Percentiles rank a stretch among this genome's conserved stretches.
These are phyloP conservation scores for Zygoascus sp. DNA, from an alignment of 1,139 yeast species.

Conservation along the genomic window DNA sequence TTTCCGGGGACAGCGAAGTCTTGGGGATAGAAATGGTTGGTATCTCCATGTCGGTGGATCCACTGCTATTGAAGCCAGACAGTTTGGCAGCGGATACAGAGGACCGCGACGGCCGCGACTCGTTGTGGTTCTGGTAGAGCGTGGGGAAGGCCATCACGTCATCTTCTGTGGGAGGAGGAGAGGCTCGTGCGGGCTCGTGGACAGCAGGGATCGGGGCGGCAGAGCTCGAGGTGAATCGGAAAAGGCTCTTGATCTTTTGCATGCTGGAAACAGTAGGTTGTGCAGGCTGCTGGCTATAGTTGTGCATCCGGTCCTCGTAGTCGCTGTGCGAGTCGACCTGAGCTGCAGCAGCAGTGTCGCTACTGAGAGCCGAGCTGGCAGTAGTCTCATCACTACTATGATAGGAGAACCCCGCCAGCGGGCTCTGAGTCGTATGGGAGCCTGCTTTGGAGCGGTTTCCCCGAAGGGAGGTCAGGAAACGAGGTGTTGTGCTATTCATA, in stretches of 20 bases:
- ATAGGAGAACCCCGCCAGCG: not conserved
- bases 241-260: slow-evolving; percentile 30
- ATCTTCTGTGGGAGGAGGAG: slow-evolving; percentile 9
- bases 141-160: slow-evolving; percentile 16
- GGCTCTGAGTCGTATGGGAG: not conserved
- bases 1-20: slow-evolving; percentile 7
- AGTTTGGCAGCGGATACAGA: not conserved
- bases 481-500: slow-evolving; percentile 2
- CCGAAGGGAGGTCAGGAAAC: slow-evolving; percentile 8
- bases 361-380: not conserved
- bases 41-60: slow-evolving; percentile 5
- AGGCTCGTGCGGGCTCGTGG: not conserved
- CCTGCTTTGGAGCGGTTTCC: not conserved
- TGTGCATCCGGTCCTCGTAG: not conserved
- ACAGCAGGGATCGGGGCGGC: slow-evolving; percentile 10
- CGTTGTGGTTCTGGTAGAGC: slow-evolving; percentile 6
- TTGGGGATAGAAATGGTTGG: slow-evolving; percentile 9
- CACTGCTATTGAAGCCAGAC: slow-evolving; percentile 7
- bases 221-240: slow-evolving; percentile 25
- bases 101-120: slow-evolving; percentile 2
- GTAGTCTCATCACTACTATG: not conserved
- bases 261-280: slow-evolving; percentile 6
- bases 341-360: not conserved
- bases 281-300: slow-evolving; percentile 3
- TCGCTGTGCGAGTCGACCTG: not conserved